phyloP scores from a whole-genome alignment of 352 stramenopile genomes.

The Pythium volutum region DNA sequence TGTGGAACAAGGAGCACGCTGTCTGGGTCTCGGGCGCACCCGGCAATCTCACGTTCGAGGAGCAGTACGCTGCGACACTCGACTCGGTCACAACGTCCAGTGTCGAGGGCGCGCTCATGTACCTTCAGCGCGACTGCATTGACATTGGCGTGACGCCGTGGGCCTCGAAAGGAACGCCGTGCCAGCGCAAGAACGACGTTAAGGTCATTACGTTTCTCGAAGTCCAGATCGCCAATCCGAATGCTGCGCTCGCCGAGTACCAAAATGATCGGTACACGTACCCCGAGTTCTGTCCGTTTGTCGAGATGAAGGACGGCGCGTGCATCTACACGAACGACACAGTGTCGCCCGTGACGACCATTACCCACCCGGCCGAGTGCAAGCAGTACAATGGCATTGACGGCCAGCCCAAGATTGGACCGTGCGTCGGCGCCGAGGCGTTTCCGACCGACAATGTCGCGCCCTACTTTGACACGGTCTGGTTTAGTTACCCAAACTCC shows the following conservation, averaged over 20 bases:
- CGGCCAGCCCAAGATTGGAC: conserved; percentile 43
- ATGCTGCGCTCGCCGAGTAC: conserved; percentile 29
- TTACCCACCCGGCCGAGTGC: conserved; percentile 20
- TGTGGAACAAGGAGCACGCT: conserved; percentile 44
- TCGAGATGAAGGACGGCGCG: conserved; percentile 54
- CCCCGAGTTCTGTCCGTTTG: conserved; percentile 56
- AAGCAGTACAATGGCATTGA: conserved; percentile 51
- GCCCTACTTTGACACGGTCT: conserved; percentile 75
- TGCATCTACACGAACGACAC: conserved; percentile 35
- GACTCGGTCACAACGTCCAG: conserved; percentile 82
- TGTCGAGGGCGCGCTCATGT: conserved; percentile 83
- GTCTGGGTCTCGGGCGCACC: conserved; percentile 45
- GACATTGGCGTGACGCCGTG: conserved; percentile 41
- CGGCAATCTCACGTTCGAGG: conserved; percentile 35
- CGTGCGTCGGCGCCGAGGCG: conserved; percentile 41
- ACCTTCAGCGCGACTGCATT: conserved; percentile 82
- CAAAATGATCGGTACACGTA: conserved; percentile 55
- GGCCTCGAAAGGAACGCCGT: conserved; percentile 27
- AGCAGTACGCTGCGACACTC: conserved; percentile 51
- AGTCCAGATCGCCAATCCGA: conserved; percentile 30
- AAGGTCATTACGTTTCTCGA: conserved; percentile 40
- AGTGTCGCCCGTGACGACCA: conserved; percentile 12
- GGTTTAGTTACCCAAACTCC: conserved; percentile 80
- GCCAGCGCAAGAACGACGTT: conserved; percentile 39
- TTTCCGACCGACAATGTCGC: conserved; percentile 47